A percentile compares a stretch with the other conserved stretches of the same genome.
Conservation (phyloP, 169 alveolate genomes). For the Babesia gibsoni region DNA sequence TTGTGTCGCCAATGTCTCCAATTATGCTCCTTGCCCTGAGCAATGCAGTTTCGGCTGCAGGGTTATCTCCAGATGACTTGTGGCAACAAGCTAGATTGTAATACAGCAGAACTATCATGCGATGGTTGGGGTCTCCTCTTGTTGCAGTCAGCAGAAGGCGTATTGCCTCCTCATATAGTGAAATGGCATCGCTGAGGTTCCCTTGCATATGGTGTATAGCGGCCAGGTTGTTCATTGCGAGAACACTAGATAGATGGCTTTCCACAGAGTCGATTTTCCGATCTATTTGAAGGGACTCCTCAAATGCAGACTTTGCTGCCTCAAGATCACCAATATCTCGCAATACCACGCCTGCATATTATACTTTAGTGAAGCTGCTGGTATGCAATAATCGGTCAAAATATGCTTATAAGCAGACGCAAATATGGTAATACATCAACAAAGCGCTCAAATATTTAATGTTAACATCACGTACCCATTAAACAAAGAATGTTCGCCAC, state of each 20-base stretch:
- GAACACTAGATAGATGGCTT: slow-evolving; percentile 45
- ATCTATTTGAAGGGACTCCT: slow-evolving; percentile 52
- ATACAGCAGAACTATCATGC: slow-evolving; percentile 49
- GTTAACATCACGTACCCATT: background rate
- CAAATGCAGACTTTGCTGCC: slow-evolving; percentile 41
- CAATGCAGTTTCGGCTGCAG: slow-evolving; percentile 32
- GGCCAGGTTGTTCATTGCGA: slow-evolving; percentile 48
- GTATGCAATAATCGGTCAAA: background rate
- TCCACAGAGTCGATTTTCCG: slow-evolving; percentile 1
- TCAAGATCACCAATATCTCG: slow-evolving; percentile 52
- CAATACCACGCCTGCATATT: slow-evolving; percentile 42
- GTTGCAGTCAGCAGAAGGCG: slow-evolving; percentile 59
- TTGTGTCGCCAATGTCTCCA: slow-evolving; percentile 42
- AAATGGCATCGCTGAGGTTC: slow-evolving; percentile 23
- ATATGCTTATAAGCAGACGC: background rate
- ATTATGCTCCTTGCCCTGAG: slow-evolving; percentile 49
- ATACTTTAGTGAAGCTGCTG: too few species aligned
- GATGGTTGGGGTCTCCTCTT: slow-evolving; percentile 51
- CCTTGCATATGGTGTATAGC: slow-evolving; percentile 30
- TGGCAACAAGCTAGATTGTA: slow-evolving; percentile 50
- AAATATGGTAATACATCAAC: background rate
- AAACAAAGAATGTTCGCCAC: slow-evolving; percentile 50
- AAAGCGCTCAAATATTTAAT: background rate
- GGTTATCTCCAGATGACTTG: slow-evolving; percentile 8
- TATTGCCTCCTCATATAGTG: slow-evolving; percentile 45